phyloP scores from a whole-genome alignment of 2,329 filamentous ascomycete species.

The Botrytis paeoniae region DNA sequence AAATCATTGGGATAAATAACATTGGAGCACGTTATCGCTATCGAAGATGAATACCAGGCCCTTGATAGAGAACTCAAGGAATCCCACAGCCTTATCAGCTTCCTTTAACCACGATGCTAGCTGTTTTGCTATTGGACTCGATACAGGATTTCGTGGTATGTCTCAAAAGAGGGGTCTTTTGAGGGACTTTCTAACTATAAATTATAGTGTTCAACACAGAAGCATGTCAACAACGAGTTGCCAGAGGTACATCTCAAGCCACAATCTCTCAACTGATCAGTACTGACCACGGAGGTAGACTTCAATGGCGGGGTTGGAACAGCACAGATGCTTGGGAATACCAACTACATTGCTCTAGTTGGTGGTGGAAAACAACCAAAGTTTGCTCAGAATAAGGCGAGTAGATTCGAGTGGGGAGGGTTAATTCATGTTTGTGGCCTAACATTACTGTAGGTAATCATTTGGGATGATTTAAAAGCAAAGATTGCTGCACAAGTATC shows the following conservation, averaged over 20 bases:
- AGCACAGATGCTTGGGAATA: conserved; percentile 81
- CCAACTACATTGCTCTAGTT: conserved; percentile 85
- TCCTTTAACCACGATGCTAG: conserved; percentile 83
- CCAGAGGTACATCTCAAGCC: conserved; percentile 47
- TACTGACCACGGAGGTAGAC: conserved; percentile 46
- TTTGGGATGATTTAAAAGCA: conserved; percentile 86
- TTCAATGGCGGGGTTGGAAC: conserved; percentile 80
- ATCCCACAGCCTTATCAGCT: conserved; percentile 74
- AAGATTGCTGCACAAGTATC: conserved; percentile 74
- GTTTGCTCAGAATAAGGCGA: conserved; percentile 80
- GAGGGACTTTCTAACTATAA: conserved; percentile 21
- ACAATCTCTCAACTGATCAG: not conserved
- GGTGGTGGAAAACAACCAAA: conserved; percentile 84
- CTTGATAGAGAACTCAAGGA: conserved; percentile 73
- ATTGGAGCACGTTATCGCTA: conserved; percentile 9
- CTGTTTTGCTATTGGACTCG: conserved; percentile 83
- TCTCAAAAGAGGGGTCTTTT: conserved; percentile 14
- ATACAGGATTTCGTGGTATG: conserved; percentile 81
- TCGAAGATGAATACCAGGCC: conserved; percentile 81
- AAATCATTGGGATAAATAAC: not conserved
- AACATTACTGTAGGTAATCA: conserved; percentile 57
- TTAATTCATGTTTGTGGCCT: not conserved
- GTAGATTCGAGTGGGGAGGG: conserved; percentile 1
- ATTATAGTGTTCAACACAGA: conserved; percentile 67
- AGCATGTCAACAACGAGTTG: conserved; percentile 66